Evolutionary conservation across 2,329 filamentous ascomycete species (phyloP), one percentile per base, ranked within the genome.

Genomic region (Colletotrichum sp.): DNA sequence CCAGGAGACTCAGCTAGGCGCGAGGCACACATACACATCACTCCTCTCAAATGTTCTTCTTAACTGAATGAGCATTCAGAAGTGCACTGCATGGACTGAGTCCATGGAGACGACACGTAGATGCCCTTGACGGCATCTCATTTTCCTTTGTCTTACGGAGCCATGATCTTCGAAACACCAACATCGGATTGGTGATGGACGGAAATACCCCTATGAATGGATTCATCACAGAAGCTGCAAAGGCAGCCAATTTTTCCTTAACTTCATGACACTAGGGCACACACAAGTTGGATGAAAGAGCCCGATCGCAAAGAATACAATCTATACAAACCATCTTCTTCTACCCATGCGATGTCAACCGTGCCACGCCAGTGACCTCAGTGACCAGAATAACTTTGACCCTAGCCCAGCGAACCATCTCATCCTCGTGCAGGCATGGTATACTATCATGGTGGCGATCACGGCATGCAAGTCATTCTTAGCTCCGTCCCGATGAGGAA

Each of bases 111-210:
- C n/a, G 61, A 72, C 61, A 38, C 28, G 18, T 26, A 9, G 52
- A 55, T 72, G 72, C 24, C 55, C 26, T 38, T 38, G 43, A 67
- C 21, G 63, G n/a, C 69, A 30, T 72, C 55, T 64, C 13, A 30
- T 65, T 48, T 61, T 12, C 43, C 57, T 61, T 34, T 60, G 61
- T 69, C 55, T 72, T 38, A 18, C 21, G 26, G 57, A 60, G 30
- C 15, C n/a, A 9, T 30, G 48, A 61, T 43, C 30, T 61, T 57
- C 36, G 73, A 64, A 73, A 67, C 60, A 66, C 61, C 72, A 61
- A 43, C 28, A 30, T 36, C n/a, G 70, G 34, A 52, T 67, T 60
- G 73, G 73, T 64, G 69, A 75, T 28, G 73, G 73, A 75, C 67
- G 36, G 36, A 38, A 38, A 75, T 75, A 75, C 73, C 73, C 73